phyloP scores from a whole-genome alignment of 306 rosid species.

The Hippophae rhamnoides region DNA sequence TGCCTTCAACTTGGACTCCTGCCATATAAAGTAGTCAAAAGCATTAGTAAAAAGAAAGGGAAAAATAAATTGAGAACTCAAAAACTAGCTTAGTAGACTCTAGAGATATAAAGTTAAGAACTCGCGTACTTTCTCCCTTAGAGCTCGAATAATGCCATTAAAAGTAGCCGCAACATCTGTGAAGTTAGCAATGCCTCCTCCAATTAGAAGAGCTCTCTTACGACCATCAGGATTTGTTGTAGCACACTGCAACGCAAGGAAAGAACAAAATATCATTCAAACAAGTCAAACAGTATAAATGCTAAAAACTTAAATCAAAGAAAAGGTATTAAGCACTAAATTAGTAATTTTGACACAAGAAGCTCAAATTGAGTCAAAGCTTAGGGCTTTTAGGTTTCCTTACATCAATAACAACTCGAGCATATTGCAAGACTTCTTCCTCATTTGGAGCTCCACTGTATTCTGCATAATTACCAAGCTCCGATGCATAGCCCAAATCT shows the following conservation, averaged over 20 bases:
- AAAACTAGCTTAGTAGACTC: not conserved
- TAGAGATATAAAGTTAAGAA: not conserved
- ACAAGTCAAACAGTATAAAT: slow-evolving; percentile 6
- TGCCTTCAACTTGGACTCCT: slow-evolving; percentile 75
- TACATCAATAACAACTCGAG: slow-evolving; percentile 80
- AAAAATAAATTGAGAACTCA: not conserved
- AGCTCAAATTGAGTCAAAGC: slow-evolving; percentile 9
- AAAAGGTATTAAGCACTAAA: too few relatives aligned
- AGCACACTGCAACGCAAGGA: slow-evolving; percentile 57
- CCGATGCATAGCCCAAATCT: slow-evolving; percentile 85
- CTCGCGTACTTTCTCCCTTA: slow-evolving; percentile 57
- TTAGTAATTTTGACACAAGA: not conserved
- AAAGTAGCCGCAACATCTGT: slow-evolving; percentile 87
- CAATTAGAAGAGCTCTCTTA: slow-evolving; percentile 80
- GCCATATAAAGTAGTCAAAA: not conserved
- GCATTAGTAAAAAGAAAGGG: not conserved
- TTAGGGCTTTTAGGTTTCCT: slow-evolving; percentile 11
- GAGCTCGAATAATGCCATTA: slow-evolving; percentile 67
- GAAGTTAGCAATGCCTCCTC: slow-evolving; percentile 91
- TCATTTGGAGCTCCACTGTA: slow-evolving; percentile 94
- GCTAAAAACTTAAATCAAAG: not conserved
- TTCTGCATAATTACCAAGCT: slow-evolving; percentile 95
- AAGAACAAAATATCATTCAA: slow-evolving; percentile 11
- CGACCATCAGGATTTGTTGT: slow-evolving; percentile 76
- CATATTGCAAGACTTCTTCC: slow-evolving; percentile 90